These are phyloP conservation scores for Neurospora africana DNA, from an alignment of 495 filamentous ascomycete genomes.

Conservation along the genomic window DNA sequence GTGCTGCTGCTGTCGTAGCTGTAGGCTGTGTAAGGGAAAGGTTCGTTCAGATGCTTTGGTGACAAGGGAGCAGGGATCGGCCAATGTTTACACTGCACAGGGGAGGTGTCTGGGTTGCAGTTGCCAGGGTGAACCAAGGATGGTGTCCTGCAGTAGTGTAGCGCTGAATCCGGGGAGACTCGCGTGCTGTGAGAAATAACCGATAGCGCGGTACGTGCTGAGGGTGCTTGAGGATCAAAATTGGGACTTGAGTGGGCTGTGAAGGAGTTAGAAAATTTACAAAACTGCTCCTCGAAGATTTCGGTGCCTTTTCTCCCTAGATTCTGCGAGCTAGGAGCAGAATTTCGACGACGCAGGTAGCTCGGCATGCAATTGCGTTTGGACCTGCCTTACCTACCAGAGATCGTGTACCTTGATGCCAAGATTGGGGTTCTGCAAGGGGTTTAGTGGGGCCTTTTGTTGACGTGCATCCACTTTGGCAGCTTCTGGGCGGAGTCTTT, in stretches of 20 bases:
- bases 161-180: constrained; percentile 1
- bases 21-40: background rate
- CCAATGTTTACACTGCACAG: constrained; percentile 12
- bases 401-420: background rate
- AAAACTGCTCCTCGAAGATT: background rate
- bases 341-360: background rate
- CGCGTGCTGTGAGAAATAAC: background rate
- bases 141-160: constrained; percentile 1
- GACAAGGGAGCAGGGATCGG: constrained; percentile 1
- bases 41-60: background rate
- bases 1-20: background rate
- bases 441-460: background rate
- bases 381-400: background rate
- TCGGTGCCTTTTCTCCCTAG: background rate
- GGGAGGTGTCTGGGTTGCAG: constrained; percentile 6
- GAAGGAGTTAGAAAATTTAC: background rate
- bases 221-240: background rate
- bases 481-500: background rate
- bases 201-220: background rate
- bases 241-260: background rate
- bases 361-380: background rate
- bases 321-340: background rate
- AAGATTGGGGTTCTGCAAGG: background rate
- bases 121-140: constrained; percentile 16
- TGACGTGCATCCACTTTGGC: background rate